A percentile compares a stretch with the other conserved stretches of the same genome.
phyloP scores from a whole-genome alignment of 169 alveolate genomes.

The Cryptosporidium sp. region DNA sequence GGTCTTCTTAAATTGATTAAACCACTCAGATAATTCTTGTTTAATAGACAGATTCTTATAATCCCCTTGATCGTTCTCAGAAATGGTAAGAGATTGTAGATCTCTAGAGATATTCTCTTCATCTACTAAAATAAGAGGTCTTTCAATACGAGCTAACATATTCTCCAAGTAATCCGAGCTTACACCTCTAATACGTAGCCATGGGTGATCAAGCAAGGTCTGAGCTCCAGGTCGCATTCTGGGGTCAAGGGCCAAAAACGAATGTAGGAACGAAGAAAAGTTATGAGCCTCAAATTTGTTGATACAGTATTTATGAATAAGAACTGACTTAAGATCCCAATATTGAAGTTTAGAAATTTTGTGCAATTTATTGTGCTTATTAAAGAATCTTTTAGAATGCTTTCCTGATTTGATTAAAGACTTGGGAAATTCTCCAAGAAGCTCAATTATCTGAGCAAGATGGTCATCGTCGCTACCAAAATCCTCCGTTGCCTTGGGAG shows the following conservation, averaged over 20 bases:
- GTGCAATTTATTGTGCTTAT: conserved; percentile 29
- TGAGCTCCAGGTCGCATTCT: conserved; percentile 62
- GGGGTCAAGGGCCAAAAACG: conserved; percentile 61
- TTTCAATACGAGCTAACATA: conserved; percentile 44
- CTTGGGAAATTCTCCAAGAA: conserved; percentile 92
- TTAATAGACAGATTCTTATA: conserved; percentile 34
- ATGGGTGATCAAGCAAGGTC: conserved; percentile 48
- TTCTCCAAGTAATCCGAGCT: conserved; percentile 64
- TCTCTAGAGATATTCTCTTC: conserved; percentile 64
- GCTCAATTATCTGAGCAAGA: conserved; percentile 92
- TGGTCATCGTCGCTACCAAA: conserved; percentile 92
- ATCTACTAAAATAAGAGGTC: conserved; percentile 27
- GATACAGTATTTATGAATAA: conserved; percentile 53
- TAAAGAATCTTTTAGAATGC: conserved; percentile 76
- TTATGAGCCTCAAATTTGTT: conserved; percentile 54
- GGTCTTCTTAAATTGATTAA: conserved; percentile 50
- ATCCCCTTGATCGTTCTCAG: conserved; percentile 30
- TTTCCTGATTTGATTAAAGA: conserved; percentile 87
- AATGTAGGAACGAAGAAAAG: conserved; percentile 27
- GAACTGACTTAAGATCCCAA: conserved; percentile 72
- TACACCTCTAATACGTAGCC: conserved; percentile 64
- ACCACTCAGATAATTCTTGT: conserved; percentile 73
- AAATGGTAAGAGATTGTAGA: conserved; percentile 18
- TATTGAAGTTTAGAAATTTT: conserved; percentile 53
- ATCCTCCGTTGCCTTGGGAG: conserved; percentile 92